phyloP scores from a whole-genome alignment of 345 rosid genomes.

The Microcos paniculata region DNA sequence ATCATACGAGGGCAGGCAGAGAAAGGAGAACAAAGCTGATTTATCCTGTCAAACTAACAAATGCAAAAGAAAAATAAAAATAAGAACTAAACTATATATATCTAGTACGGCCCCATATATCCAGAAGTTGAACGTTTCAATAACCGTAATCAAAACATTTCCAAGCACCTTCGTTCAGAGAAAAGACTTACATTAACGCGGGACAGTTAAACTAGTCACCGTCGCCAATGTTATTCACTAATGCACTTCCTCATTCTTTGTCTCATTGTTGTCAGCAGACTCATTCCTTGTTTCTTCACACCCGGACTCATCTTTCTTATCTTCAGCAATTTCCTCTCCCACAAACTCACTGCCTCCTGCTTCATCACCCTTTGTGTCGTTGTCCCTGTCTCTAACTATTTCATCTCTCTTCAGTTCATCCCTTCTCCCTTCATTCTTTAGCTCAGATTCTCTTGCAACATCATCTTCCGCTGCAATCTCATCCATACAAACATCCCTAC shows the following conservation, averaged over 20 bases:
- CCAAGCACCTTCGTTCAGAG: neutral
- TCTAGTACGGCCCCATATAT: constrained; percentile 2
- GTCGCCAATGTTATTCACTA: neutral
- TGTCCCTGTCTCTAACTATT: neutral
- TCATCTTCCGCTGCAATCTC: constrained; percentile 21
- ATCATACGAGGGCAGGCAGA: neutral
- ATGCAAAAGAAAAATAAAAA: neutral
- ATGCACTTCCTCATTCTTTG: constrained; percentile 2
- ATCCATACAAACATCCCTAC: constrained; percentile 37
- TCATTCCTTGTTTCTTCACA: constrained; percentile 1
- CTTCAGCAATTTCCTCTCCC: neutral
- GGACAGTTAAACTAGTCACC: neutral
- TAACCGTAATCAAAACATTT: neutral
- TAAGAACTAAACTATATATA: constrained; percentile 2
- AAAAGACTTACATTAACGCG: neutral
- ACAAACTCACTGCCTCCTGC: neutral
- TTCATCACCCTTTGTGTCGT: neutral
- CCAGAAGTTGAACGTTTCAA: neutral
- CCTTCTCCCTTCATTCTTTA: neutral
- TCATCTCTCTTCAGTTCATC: neutral
- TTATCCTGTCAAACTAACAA: neutral
- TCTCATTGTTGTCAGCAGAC: neutral
- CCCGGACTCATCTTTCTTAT: neutral
- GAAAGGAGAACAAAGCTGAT: neutral
- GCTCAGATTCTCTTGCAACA: neutral